Percentiles rank a stretch among this genome's conserved stretches.
Conservation (phyloP, 2,329 filamentous ascomycete genomes). For the Myriosclerotinia duriaeana region DNA sequence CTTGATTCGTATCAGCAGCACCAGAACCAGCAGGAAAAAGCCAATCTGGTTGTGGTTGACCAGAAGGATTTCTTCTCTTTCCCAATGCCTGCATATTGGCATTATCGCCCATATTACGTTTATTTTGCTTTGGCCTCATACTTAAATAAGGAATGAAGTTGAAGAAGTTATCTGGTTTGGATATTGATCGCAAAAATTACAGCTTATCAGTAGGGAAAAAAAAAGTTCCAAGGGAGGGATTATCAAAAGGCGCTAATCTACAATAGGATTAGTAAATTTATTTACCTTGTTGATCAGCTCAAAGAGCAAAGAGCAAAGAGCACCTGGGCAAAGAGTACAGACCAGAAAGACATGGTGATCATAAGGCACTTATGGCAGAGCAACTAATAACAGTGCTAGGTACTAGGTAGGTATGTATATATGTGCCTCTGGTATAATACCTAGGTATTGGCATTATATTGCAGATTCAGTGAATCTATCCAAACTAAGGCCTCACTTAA, state of each 20-base stretch:
- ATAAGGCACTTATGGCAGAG: no score
- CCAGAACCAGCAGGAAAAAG: slow-evolving; percentile 35
- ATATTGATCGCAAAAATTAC: slow-evolving; percentile 1
- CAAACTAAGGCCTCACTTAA: no score
- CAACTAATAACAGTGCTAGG: no score
- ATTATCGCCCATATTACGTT: slow-evolving; percentile 35
- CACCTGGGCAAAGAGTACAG: no score
- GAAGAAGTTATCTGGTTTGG: neutral
- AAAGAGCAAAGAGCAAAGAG: no score
- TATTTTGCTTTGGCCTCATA: slow-evolving; percentile 17
- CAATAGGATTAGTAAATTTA: neutral
- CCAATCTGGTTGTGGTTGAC: slow-evolving; percentile 38
- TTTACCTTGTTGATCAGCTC: no score
- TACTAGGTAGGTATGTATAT: no score
- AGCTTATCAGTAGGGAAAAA: slow-evolving; percentile 18
- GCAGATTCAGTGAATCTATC: no score
- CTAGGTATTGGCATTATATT: no score
- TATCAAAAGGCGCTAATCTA: neutral
- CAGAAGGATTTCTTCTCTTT: slow-evolving; percentile 35
- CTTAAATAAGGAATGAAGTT: neutral
- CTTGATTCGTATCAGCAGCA: slow-evolving; percentile 27
- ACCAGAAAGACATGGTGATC: no score
- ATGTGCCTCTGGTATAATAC: no score
- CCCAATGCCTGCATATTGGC: slow-evolving; percentile 40
- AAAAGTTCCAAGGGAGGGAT: slow-evolving; percentile 18